A percentile compares a stretch with the other conserved stretches of the same genome.
Conservation (phyloP, 495 filamentous ascomycete species). For the Penicillium paradoxum region DNA sequence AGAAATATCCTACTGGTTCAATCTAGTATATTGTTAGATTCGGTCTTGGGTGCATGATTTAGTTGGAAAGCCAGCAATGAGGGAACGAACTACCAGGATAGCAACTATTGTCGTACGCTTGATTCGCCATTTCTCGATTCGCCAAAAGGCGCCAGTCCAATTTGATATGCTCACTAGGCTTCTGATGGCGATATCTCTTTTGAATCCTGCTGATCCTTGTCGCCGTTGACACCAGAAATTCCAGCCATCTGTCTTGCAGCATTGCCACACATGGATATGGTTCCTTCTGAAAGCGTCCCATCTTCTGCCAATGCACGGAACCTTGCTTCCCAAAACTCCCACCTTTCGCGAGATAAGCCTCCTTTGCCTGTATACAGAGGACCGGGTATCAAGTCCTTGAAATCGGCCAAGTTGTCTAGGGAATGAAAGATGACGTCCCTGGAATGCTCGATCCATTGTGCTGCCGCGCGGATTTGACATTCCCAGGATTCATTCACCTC, state of each 20-base stretch:
- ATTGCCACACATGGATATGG: background rate
- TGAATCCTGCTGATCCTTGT: background rate
- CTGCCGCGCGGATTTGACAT: background rate
- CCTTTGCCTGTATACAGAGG: background rate
- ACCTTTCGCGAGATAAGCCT: background rate
- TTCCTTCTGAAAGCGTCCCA: background rate
- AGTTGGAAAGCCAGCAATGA: too few relatives aligned
- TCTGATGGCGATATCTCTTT: too few relatives aligned
- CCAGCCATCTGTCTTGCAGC: background rate
- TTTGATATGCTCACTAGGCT: too few relatives aligned
- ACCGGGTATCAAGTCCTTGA: background rate
- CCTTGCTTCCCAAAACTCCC: slow-evolving; percentile 3
- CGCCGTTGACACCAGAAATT: background rate
- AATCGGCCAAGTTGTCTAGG: background rate
- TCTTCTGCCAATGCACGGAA: background rate
- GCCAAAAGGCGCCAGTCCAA: too few relatives aligned
- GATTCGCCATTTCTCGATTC: too few relatives aligned
- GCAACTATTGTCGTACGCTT: too few relatives aligned
- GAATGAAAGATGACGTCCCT: background rate
- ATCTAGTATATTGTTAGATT: too few relatives aligned
- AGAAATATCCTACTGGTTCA: too few relatives aligned
- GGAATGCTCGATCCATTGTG: slow-evolving; percentile 2
- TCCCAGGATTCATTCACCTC: background rate
- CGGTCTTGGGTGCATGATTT: too few relatives aligned
- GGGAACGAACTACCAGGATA: too few relatives aligned